phyloP scores from a whole-genome alignment of 202 grass and related monocot genomes.

The Zoysia matrella region DNA sequence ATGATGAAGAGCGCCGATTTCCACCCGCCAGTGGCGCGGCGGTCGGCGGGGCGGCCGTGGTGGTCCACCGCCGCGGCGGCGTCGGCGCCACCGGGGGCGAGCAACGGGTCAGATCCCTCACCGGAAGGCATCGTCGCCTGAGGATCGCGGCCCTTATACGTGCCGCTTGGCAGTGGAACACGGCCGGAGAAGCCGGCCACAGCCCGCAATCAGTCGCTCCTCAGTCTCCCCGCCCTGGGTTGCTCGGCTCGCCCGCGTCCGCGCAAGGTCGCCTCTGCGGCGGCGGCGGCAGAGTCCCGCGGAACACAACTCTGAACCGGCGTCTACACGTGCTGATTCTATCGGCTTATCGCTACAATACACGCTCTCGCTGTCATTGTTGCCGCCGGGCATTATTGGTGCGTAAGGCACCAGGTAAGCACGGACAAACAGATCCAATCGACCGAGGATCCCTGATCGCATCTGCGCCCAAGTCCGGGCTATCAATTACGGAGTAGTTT shows the following conservation, averaged over 20 bases:
- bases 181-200: background rate
- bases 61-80: constrained; percentile 50
- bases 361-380: too few relatives aligned
- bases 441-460: too few relatives aligned
- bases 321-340: too few relatives aligned
- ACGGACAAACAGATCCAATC: too few relatives aligned
- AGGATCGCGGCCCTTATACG: background rate
- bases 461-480: too few relatives aligned
- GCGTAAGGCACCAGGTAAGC: too few relatives aligned
- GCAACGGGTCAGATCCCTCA: constrained; percentile 39
- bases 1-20: constrained; percentile 78
- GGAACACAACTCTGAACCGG: too few relatives aligned
- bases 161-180: background rate
- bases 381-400: too few relatives aligned
- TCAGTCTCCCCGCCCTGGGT: background rate
- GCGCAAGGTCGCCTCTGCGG: background rate
- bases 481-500: too few relatives aligned
- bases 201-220: background rate
- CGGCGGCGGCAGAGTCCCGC: background rate
- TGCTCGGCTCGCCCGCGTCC: background rate
- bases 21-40: constrained; percentile 68
- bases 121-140: constrained; percentile 22
- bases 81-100: constrained; percentile 7
- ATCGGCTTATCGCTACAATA: too few relatives aligned
- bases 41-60: constrained; percentile 44